Evolutionary conservation across 768 basidiomycete species (phyloP).

Genomic region (Agrocybe chaxingu): DNA sequence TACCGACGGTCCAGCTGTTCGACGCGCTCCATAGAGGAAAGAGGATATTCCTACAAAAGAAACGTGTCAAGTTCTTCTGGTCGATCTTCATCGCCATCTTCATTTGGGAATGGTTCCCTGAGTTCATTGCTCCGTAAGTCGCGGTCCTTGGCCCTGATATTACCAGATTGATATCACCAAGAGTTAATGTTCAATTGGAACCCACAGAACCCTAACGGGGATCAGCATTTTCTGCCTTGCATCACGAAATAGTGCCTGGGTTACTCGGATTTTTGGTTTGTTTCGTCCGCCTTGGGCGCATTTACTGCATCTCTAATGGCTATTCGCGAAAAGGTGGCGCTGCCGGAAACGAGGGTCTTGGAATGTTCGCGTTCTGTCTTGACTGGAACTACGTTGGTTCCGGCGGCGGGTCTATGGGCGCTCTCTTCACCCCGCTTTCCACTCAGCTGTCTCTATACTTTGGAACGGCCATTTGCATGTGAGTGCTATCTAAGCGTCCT

Average conservation of each 20-base stretch:
- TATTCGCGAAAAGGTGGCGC: conserved; percentile 36
- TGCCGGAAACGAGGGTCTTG: conserved; percentile 62
- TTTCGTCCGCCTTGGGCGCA: neutral
- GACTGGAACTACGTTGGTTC: conserved; percentile 62
- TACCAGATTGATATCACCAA: conserved; percentile 19
- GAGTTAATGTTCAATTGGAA: neutral
- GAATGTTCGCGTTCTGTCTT: conserved; percentile 53
- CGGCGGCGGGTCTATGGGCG: conserved; percentile 41
- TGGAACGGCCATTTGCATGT: conserved; percentile 53
- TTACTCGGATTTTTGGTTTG: conserved; percentile 54
- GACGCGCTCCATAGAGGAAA: conserved; percentile 45
- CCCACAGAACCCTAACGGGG: conserved; percentile 48
- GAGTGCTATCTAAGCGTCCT: conserved; percentile 16
- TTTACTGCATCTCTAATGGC: neutral
- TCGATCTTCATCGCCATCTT: conserved; percentile 49
- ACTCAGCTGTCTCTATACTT: conserved; percentile 49
- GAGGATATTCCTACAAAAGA: conserved; percentile 40
- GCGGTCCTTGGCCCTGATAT: conserved; percentile 15
- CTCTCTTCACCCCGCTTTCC: conserved; percentile 49
- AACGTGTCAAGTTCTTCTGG: conserved; percentile 61
- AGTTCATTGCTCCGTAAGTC: conserved; percentile 40
- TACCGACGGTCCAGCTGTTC: conserved; percentile 35
- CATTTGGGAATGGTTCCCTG: conserved; percentile 55
- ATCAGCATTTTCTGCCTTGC: conserved; percentile 58
- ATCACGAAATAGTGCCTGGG: conserved; percentile 41